A percentile compares a stretch with the other conserved stretches of the same genome.
phyloP scores from a whole-genome alignment of 2,329 filamentous ascomycete genomes.

The Ceratocystis eucalypticola region DNA sequence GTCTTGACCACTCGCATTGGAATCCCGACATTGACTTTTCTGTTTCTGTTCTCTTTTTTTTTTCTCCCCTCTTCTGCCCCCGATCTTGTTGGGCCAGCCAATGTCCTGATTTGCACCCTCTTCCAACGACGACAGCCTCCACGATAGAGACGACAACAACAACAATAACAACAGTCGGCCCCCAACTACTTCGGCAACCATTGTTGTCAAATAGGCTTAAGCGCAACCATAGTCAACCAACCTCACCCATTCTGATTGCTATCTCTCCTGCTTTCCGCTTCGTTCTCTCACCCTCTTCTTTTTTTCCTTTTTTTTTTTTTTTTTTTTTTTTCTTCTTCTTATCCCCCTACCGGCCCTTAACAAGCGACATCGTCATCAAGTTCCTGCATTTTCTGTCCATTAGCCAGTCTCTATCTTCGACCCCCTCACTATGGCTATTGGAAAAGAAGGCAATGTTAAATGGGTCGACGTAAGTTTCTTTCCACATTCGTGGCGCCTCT shows the following conservation, averaged over 20 bases:
- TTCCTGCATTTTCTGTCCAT: neutral
- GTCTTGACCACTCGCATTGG: neutral
- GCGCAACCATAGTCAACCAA: too few species aligned
- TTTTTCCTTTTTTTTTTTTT: too few species aligned
- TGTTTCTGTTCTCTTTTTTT: neutral
- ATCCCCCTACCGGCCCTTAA: neutral
- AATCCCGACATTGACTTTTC: neutral
- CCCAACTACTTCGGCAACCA: too few species aligned
- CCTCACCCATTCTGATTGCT: too few species aligned
- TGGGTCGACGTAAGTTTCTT: constrained; percentile 43
- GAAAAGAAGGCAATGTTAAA: constrained; percentile 39
- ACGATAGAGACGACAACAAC: neutral
- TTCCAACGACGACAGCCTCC: neutral
- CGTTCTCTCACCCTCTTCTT: neutral
- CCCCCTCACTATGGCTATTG: constrained; percentile 28
- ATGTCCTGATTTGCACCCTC: neutral
- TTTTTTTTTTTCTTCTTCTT: neutral
- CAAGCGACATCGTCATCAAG: neutral
- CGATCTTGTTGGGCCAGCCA: neutral
- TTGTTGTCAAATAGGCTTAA: neutral
- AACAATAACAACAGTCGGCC: too few species aligned
- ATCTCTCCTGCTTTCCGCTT: neutral
- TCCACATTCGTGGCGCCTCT: neutral
- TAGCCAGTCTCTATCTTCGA: neutral
- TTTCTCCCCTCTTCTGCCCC: neutral